A percentile compares a stretch with the other conserved stretches of the same genome.
These are phyloP conservation scores for Nidula microcarpa DNA, from an alignment of 768 basidiomycete species.

Conservation along the genomic window DNA sequence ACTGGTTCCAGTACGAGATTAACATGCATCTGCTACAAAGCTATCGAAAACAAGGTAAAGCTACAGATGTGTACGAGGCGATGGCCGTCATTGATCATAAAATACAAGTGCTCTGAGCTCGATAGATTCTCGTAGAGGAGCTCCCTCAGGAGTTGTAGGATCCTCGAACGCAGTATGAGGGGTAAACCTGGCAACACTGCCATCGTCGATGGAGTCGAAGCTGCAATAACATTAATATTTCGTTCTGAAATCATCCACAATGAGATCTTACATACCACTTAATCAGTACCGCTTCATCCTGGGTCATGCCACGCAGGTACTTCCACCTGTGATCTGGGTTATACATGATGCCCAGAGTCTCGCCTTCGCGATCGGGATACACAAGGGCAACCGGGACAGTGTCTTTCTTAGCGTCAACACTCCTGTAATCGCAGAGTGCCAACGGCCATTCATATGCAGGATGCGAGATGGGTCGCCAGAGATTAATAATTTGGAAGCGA, in stretches of 20 bases:
- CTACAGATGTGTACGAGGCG: too few species aligned
- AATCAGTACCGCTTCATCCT: constrained; percentile 47
- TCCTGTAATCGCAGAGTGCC: constrained; percentile 47
- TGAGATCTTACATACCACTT: constrained; percentile 39
- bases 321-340: constrained; percentile 50
- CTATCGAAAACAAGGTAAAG: too few species aligned
- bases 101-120: constrained; percentile 65
- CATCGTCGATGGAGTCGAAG: constrained; percentile 33
- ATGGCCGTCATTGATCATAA: constrained; percentile 32
- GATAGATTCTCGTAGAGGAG: constrained; percentile 53
- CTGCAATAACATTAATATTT: constrained; percentile 7
- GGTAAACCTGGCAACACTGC: constrained; percentile 49
- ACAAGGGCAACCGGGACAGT: constrained; percentile 39
- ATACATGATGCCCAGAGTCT: constrained; percentile 44
- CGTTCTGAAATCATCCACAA: not conserved
- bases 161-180: constrained; percentile 66
- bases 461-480: constrained; percentile 54
- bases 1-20: too few species aligned
- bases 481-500: constrained; percentile 57
- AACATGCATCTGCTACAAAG: too few species aligned
- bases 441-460: constrained; percentile 49
- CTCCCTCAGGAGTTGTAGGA: constrained; percentile 44
- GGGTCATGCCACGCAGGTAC: constrained; percentile 41
- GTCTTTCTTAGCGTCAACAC: constrained; percentile 37
- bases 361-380: constrained; percentile 49